Base-by-base conservation (phyloP, 352 stramenopile species). In the Phytophthora ohioensis region DNA sequence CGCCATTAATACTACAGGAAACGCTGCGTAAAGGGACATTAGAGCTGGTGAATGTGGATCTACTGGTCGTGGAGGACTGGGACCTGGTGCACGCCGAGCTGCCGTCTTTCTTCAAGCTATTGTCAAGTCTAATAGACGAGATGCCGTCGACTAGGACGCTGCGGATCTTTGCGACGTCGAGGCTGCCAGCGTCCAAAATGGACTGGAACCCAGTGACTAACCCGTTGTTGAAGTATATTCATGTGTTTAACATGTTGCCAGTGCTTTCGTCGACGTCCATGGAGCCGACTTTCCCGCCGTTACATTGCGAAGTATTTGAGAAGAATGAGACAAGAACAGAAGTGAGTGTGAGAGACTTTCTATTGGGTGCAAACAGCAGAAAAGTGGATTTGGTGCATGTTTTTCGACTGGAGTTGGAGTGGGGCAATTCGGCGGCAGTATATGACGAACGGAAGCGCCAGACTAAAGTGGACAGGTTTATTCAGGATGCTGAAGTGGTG, bases 391-490 rank as follows among this genome's bases (percentile, higher is more conserved):
- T 93, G 12, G 68, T 93, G 9, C 71, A 77, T 34, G 48, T 92
- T 1, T 91, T 88, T 56, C 82, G 84, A 3, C 59, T 84, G 21
- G 76, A 95, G 38, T 36, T 94, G 21, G 78, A 92, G 54, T 70
- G 94, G 46, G 87, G 89, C 3, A 93, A 93, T 64, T 91, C 83
- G 9, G 81, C 81, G 0, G 86, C 85, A 0, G 76, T 88, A 9
- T 89, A 91, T 60, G 86, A 96, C 64, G 87, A 93, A 17, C 75
- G 76, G 6, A 91, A 90, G 56, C 89, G 87, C 32, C 86, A 94
- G 61, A 82, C 90, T 27, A 87, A 88, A 21, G 75, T 92, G 8
- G 90, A 91, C 30, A 64, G 76, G 7, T 93, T 96, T 56, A 84
- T 94, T 13, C 69, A 79, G 9, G 86, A 93, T 52, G 86, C 89